A percentile compares a stretch with the other conserved stretches of the same genome.
Evolutionary conservation across 768 basidiomycete species (phyloP).

Genomic region (Russula lepida): DNA sequence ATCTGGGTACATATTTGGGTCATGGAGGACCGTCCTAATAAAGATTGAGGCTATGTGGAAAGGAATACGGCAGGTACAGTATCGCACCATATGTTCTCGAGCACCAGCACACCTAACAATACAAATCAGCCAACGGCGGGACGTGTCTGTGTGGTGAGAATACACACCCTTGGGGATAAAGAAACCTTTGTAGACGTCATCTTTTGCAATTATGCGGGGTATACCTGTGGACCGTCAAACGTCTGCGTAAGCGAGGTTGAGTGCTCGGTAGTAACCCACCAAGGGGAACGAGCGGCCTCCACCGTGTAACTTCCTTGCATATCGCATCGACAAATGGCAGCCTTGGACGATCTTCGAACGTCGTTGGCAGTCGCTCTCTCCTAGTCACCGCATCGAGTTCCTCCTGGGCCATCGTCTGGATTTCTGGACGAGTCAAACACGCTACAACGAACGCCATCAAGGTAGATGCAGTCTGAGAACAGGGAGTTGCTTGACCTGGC

Average conservation of each 20-base stretch:
- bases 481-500: not conserved
- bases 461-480: not conserved
- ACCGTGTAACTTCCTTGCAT: conserved; percentile 6
- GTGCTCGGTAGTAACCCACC: conserved; percentile 4
- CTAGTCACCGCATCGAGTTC: not conserved
- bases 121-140: not conserved
- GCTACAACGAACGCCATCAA: not conserved
- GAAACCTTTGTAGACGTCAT: conserved; percentile 21
- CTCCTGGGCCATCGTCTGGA: not conserved
- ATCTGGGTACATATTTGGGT: not conserved
- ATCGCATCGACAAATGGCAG: not conserved
- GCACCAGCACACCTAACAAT: conserved; percentile 12
- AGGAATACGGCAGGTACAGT: not conserved
- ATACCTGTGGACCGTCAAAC: not conserved
- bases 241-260: no score
- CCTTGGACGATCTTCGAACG: not conserved
- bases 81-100: conserved; percentile 20
- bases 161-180: conserved; percentile 15
- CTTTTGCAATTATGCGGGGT: conserved; percentile 13
- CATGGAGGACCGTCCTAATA: not conserved
- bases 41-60: not conserved
- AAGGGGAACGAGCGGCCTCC: conserved; percentile 10
- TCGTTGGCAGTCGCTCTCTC: not conserved
- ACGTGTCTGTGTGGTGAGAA: not conserved
- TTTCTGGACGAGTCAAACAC: not conserved